phyloP scores from a whole-genome alignment of 2,329 filamentous ascomycete genomes.

The Colletotrichum neosansevieriae region DNA sequence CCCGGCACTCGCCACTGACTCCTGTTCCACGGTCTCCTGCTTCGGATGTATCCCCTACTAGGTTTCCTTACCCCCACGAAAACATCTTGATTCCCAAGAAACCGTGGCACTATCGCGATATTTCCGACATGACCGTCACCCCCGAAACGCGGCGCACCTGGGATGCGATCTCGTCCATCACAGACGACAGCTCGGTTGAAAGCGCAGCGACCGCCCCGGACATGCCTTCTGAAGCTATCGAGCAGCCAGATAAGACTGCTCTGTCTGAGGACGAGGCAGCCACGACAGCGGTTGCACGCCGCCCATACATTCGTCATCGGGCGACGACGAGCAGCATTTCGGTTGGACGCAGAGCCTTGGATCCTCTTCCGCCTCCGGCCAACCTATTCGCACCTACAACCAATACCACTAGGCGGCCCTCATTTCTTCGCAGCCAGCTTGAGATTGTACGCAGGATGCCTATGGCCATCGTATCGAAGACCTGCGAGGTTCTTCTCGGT shows the following conservation, averaged over 20 bases:
- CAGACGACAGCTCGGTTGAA: slow-evolving; percentile 45
- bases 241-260: slow-evolving; percentile 27
- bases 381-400: slow-evolving; percentile 70
- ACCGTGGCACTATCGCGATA: slow-evolving; percentile 46
- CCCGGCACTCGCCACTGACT: slow-evolving; percentile 61
- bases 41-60: slow-evolving; percentile 51
- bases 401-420: slow-evolving; percentile 42
- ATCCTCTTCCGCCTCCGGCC: slow-evolving; percentile 75
- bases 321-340: slow-evolving; percentile 65
- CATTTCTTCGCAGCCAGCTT: slow-evolving; percentile 54
- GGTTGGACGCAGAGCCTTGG: slow-evolving; percentile 67
- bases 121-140: slow-evolving; percentile 51
- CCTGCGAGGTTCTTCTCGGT: slow-evolving; percentile 79
- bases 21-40: slow-evolving; percentile 59
- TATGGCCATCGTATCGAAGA: slow-evolving; percentile 79
- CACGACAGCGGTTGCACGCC: slow-evolving; percentile 48
- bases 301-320: slow-evolving; percentile 62
- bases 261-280: slow-evolving; percentile 36
- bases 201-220: slow-evolving; percentile 45
- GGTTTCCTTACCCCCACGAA: slow-evolving; percentile 55
- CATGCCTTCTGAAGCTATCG: slow-evolving; percentile 25
- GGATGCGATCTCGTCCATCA: slow-evolving; percentile 46
- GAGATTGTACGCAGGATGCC: slow-evolving; percentile 65
- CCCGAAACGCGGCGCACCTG: slow-evolving; percentile 48
- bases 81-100: slow-evolving; percentile 52